Evolutionary conservation across 2,329 filamentous ascomycete species (phyloP), one percentile per base, ranked within the genome.

Genomic region (Daldinia sp.): DNA sequence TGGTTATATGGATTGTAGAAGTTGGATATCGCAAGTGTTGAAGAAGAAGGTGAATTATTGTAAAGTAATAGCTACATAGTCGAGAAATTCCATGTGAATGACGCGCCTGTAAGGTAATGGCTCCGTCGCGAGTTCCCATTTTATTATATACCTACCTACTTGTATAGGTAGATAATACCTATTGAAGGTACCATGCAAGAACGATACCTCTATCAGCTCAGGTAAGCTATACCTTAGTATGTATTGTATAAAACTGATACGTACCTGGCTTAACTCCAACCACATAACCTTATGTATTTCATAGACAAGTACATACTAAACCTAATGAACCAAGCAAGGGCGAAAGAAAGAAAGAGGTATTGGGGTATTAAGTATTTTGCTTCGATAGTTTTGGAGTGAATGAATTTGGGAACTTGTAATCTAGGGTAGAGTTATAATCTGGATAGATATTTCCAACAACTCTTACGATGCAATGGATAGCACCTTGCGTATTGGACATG

Each of bases 1-100:
- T 68, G 63, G 68, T 70, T 65, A 70, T 62, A 68, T 50, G 68
- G 69, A 55, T 54, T 53, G 68, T 65, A 64, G 60, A 20, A 57
- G 63, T 63, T 60, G 53, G 18, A 63, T 67, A 51, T 50, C 54
- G 50, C 41, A 30, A 60, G 23, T 37, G 9, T 57, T 48, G 26
- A 37, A 46, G 64, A 60, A 56, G 46, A 60, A 10, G 39, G 48
- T 46, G 60, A n/a, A 60, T 53, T 39, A 12, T 48, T 26, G 23
- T 9, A 48, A 28, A 15, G 35, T 39, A 33, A 33, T 33, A 33
- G 30, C 4, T 28, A 33, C 48, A 30, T 23, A 18, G 37, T 46
- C 33, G 12, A 37, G 3, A 6, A 35, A 50, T 60, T 62, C 5
- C 53, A 70, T 57, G 60, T 64, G 57, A 67, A 61, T 9, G 60